A percentile compares a stretch with the other conserved stretches of the same genome.
phyloP scores from a whole-genome alignment of 106 monocot species.

The Phalaenopsis aphrodite region DNA sequence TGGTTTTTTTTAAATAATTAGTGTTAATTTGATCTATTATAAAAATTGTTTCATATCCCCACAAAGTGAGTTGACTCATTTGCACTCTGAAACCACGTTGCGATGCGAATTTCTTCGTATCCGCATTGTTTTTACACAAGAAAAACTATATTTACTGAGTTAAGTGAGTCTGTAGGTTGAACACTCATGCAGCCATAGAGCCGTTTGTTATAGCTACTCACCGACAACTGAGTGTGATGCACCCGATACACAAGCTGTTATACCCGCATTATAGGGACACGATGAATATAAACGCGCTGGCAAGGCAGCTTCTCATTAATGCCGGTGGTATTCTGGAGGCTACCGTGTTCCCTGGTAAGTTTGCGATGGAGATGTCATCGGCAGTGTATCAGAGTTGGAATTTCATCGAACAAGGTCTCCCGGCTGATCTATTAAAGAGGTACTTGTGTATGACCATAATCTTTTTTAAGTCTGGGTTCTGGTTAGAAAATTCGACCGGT shows the following conservation, averaged over 20 bases:
- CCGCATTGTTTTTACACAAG: no score
- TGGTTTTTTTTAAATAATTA: neutral
- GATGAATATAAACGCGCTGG: constrained; percentile 60
- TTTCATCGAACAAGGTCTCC: constrained; percentile 44
- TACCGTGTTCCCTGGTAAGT: constrained; percentile 33
- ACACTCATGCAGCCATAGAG: constrained; percentile 53
- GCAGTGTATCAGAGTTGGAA: constrained; percentile 40
- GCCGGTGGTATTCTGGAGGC: constrained; percentile 48
- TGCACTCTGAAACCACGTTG: no score
- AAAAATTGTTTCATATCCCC: no score
- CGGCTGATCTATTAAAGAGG: constrained; percentile 46
- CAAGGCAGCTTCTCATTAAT: constrained; percentile 50
- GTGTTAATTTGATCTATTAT: no score
- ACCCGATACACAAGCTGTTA: constrained; percentile 55
- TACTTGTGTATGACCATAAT: neutral
- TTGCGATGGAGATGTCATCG: constrained; percentile 46
- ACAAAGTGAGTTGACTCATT: no score
- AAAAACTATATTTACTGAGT: no score
- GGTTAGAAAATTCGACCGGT: no score
- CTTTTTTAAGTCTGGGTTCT: no score
- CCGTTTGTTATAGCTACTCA: constrained; percentile 56
- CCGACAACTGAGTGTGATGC: constrained; percentile 48
- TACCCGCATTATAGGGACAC: constrained; percentile 50
- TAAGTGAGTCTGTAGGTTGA: constrained; percentile 11
- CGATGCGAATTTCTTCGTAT: no score